These are phyloP conservation scores for Candida namnaoensis DNA, from an alignment of 805 yeast genomes.

Conservation along the genomic window DNA sequence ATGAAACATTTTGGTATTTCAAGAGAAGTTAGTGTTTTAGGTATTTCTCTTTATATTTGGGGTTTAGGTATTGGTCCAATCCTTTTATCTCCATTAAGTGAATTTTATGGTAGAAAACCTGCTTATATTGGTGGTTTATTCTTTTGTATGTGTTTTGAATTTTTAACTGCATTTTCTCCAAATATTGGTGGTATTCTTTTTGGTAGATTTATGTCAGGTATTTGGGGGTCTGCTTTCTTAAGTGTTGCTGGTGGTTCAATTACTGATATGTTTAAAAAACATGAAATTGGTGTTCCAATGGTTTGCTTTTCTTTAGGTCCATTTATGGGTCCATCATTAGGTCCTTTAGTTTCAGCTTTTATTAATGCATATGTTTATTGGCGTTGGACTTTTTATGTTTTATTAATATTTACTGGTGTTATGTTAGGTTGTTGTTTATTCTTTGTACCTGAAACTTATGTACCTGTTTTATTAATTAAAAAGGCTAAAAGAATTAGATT, in stretches of 20 bases:
- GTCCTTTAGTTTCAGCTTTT: constrained; percentile 57
- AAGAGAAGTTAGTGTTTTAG: constrained; percentile 44
- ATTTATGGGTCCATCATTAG: constrained; percentile 61
- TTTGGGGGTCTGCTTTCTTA: constrained; percentile 68
- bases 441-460: constrained; percentile 63
- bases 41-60: constrained; percentile 57
- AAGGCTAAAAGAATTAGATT: constrained; percentile 44
- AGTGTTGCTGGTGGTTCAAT: constrained; percentile 73
- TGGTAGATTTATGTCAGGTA: constrained; percentile 60
- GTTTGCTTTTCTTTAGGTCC: constrained; percentile 58
- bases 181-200: constrained; percentile 58
- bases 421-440: constrained; percentile 34
- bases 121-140: constrained; percentile 54
- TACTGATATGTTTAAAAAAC: constrained; percentile 58
- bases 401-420: constrained; percentile 55
- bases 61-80: constrained; percentile 67
- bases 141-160: constrained; percentile 51
- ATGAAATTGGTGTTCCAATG: constrained; percentile 61
- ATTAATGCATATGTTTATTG: constrained; percentile 39
- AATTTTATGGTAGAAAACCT: constrained; percentile 50
- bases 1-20: constrained; percentile 38
- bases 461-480: constrained; percentile 37
- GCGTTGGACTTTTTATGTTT: constrained; percentile 65
- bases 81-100: constrained; percentile 59
- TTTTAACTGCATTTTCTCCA: constrained; percentile 44